Evolutionary conservation across 176 grass and related monocot species (phyloP).

Genomic region (Raddia guianensis): DNA sequence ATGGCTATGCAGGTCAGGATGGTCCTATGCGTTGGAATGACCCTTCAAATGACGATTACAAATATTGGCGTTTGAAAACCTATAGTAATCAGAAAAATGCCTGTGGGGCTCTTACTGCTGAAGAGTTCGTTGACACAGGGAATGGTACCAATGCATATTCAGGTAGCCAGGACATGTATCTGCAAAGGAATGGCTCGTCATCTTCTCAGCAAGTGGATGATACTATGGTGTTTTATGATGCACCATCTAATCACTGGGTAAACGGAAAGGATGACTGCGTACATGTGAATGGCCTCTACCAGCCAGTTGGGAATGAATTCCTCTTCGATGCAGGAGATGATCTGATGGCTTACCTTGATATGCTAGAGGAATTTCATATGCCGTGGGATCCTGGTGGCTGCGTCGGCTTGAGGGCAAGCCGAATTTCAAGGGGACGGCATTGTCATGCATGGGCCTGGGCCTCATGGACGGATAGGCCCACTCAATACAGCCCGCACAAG

Average conservation of each 20-base stretch:
- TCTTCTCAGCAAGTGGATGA: constrained; percentile 29
- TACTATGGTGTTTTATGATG: constrained; percentile 48
- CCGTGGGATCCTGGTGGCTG: too few relatives aligned
- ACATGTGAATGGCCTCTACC: constrained; percentile 51
- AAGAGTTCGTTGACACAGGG: constrained; percentile 59
- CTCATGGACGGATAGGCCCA: too few relatives aligned
- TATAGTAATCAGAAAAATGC: constrained; percentile 52
- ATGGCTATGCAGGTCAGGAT: constrained; percentile 45
- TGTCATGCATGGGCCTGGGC: too few relatives aligned
- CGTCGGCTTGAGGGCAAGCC: too few relatives aligned
- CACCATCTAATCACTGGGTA: constrained; percentile 38
- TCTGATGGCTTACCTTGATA: constrained; percentile 65
- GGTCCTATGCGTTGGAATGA: constrained; percentile 35
- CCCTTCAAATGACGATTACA: constrained; percentile 34
- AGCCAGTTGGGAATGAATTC: constrained; percentile 22
- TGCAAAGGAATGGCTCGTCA: constrained; percentile 41
- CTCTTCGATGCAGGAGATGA: constrained; percentile 51
- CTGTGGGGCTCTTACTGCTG: constrained; percentile 47
- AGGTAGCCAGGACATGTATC: constrained; percentile 40
- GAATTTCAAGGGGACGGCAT: too few relatives aligned
- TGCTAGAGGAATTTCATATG: constrained; percentile 37
- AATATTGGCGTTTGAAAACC: constrained; percentile 50
- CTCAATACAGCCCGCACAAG: too few relatives aligned
- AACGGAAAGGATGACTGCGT: constrained; percentile 39
- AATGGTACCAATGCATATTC: constrained; percentile 41